Evolutionary conservation across 1,139 yeast genomes (phyloP).

Genomic region (Saccharomycopsis crataegensis): DNA sequence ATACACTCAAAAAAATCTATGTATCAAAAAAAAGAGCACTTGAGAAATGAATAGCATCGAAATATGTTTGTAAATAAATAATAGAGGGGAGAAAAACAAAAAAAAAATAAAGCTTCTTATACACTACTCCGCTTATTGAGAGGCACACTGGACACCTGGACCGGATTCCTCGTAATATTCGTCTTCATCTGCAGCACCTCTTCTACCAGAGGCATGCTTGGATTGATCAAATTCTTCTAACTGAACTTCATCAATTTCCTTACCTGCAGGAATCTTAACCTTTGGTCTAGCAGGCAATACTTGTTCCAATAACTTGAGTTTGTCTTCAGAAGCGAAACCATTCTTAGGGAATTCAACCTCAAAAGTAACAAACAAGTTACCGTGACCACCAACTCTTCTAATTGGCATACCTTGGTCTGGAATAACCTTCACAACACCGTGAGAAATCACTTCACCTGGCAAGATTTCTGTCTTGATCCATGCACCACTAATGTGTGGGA

Average conservation of each 20-base stretch:
- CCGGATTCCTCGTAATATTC: constrained; percentile 66
- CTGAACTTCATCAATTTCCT: constrained; percentile 78
- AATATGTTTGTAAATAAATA: neutral
- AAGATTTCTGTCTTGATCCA: constrained; percentile 73
- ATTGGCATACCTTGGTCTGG: constrained; percentile 97
- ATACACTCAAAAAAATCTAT: too few species aligned
- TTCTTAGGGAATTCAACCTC: constrained; percentile 63
- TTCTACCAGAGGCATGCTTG: constrained; percentile 43
- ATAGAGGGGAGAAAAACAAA: neutral
- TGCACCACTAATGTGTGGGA: constrained; percentile 85
- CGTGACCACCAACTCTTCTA: constrained; percentile 66
- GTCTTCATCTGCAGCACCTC: constrained; percentile 48
- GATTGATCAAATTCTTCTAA: constrained; percentile 55
- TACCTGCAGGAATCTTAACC: constrained; percentile 50
- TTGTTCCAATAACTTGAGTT: constrained; percentile 54
- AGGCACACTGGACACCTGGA: constrained; percentile 84
- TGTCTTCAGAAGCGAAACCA: constrained; percentile 59
- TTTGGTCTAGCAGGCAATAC: constrained; percentile 60
- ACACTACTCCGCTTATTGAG: constrained; percentile 40
- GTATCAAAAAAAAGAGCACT: neutral
- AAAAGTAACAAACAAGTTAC: constrained; percentile 67
- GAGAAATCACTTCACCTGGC: constrained; percentile 92
- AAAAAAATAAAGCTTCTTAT: neutral
- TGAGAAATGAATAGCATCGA: neutral
- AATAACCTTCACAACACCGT: constrained; percentile 73